A percentile compares a stretch with the other conserved stretches of the same genome.
Evolutionary conservation across 495 filamentous ascomycete genomes (phyloP).

Genomic region (Aspergillus nanangensis): DNA sequence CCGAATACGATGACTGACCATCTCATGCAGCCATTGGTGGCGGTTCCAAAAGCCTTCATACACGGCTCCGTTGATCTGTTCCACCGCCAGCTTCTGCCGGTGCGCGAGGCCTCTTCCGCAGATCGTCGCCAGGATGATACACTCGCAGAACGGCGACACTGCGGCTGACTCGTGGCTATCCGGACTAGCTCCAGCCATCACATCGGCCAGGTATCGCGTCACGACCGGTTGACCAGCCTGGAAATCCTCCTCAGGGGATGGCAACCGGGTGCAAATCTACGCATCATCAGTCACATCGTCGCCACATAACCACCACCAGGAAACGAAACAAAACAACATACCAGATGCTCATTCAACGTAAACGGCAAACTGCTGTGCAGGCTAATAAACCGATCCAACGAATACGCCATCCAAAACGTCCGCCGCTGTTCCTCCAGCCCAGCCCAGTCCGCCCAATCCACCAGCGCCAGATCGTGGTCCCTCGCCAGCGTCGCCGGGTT

Average conservation of each 20-base stretch:
- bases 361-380: constrained; percentile 41
- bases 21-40: constrained; percentile 45
- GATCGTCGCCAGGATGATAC: constrained; percentile 43
- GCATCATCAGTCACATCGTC: too few relatives aligned
- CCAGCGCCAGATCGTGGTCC: constrained; percentile 5
- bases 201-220: constrained; percentile 40
- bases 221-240: constrained; percentile 42
- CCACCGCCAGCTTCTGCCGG: constrained; percentile 27
- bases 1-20: constrained; percentile 33
- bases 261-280: constrained; percentile 19
- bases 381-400: constrained; percentile 48
- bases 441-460: constrained; percentile 23
- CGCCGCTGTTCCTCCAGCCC: constrained; percentile 46
- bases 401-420: constrained; percentile 54
- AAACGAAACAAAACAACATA: constrained; percentile 17
- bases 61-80: constrained; percentile 15
- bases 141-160: constrained; percentile 43
- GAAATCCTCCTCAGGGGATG: constrained; percentile 42
- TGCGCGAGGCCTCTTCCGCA: constrained; percentile 44
- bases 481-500: constrained; percentile 10
- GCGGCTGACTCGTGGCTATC: constrained; percentile 9
- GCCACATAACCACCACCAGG: background rate
- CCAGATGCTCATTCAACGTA: constrained; percentile 47
- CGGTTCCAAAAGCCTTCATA: constrained; percentile 39
- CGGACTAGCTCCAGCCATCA: constrained; percentile 17